Conservation (phyloP, 129 eudicot species). For the Kitagawia praeruptora region DNA sequence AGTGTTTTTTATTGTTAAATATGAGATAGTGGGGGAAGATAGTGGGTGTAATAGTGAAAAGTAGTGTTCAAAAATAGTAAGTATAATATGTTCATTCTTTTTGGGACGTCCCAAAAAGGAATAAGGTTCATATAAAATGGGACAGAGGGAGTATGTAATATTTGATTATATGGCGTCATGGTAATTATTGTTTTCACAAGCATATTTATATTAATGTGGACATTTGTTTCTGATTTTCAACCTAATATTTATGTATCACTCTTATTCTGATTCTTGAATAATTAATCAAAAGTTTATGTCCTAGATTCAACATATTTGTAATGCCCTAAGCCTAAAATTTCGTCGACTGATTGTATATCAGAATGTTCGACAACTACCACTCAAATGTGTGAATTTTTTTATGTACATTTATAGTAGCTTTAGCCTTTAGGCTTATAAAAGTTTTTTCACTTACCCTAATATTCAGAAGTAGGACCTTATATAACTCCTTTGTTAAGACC, state of each 20-base stretch:
- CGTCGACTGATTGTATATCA: not conserved
- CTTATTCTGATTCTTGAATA: not conserved
- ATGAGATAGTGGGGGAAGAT: no score
- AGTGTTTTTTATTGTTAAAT: no score
- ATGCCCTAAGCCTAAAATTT: not conserved
- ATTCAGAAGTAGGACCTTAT: not conserved
- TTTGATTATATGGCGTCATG: not conserved
- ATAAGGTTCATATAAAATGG: no score
- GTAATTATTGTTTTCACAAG: not conserved
- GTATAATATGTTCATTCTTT: no score
- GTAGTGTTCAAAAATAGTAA: no score
- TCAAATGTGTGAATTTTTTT: not conserved
- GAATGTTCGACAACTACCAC: not conserved
- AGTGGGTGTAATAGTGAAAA: no score
- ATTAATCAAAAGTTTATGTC: not conserved
- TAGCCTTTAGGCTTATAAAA: not conserved
- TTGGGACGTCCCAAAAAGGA: no score
- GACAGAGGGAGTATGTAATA: no score
- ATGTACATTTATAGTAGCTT: not conserved
- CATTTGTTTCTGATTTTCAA: not conserved
- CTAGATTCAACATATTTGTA: not conserved
- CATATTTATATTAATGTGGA: not conserved
- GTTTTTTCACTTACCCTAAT: not conserved
- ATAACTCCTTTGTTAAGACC: no score
- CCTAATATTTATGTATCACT: not conserved